Evolutionary conservation across 2,329 filamentous ascomycete genomes (phyloP), one percentile per base, ranked within the genome.

Genomic region (Colletotrichum magnum): DNA sequence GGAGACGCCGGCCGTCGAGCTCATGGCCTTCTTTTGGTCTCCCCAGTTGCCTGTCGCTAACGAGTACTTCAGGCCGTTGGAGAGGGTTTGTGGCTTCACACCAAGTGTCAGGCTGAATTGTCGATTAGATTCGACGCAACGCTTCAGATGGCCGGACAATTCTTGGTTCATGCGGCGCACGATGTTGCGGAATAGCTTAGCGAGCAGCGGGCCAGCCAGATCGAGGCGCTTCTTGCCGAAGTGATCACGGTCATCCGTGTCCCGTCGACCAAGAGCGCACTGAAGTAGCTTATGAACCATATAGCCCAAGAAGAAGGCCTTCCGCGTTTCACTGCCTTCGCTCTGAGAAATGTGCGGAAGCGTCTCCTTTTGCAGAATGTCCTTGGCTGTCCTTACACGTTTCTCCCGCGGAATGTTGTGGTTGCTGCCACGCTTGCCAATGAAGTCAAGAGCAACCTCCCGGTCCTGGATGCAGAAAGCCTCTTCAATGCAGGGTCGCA

Each of bases 151-250:
- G 73, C 92, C 92, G 80, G 94, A 93, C 61, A 98, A 90, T 75
- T 99, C 96, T 69, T 93, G 92, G 53, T 94, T 97, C 79, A 99
- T 90, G 79, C 96, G 93, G 72, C 94, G 90, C 79, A 98, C 95
- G 69, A 98, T 91, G 70, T 92, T 92, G 71, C 96, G 92, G 89
- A 99, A 99, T 50, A 99, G 88, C 79, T 97, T 97, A n/a, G 95
- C 95, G 74, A 99, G 90, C 66, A 99, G 86, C 39, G 96, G 95
- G 72, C 96, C 96, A 65, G 96, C 95, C 75, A 99, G 88, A 84
- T 99, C 96, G 66, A 99, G 87, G 73, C 96, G 93, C 88, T 99
- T 99, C 88, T 98, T 98, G 76, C 96, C 96, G 77, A 99, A 98
- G 80, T 99, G 97, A 85, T 99, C 96, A 85, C 96, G 93, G 78